Base-by-base conservation (phyloP, 768 basidiomycete genomes). In the Tricholoma saponaceum region DNA sequence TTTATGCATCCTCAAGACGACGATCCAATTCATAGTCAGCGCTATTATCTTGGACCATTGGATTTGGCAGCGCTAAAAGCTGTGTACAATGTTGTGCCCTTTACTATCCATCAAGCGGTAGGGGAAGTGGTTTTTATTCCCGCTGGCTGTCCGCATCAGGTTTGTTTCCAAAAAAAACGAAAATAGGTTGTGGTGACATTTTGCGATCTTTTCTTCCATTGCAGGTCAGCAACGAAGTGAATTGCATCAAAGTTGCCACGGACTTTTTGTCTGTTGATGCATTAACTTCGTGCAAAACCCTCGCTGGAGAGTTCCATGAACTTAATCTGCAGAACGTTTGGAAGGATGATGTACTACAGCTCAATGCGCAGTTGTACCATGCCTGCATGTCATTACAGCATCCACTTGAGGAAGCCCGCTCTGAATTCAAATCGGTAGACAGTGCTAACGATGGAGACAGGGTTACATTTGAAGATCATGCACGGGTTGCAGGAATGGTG, bases 111-210 rank as follows among this genome's bases (percentile, higher is more conserved):
- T n/a, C n/a, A n/a, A n/a, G n/a, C n/a, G n/a, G n/a, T n/a, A n/a
- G n/a, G n/a, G n/a, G 90, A 98, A 67, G 95, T 92, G 0, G 86
- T 98, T 9, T 94, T 96, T 70, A 92, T 98, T 60, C 95, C 95
- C n/a, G 95, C 95, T 3, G 95, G 92, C 18, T 93, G 89, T 68
- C 89, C 44, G 7, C 20, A 46, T n/a, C 44, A 46, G 20, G 44
- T 46, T 25, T 25, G 23, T 46, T 4, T 13, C 7, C 14, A 18
- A 7, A 37, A 37, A 16, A 12, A 3, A 3, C 16, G 35, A 37
- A 37, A 3, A 3, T 37, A 5, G 35, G 10, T 13, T 14, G 12
- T 37, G 13, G 12, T 37, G 13, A 12, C 35, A 7, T 14, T 12
- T 37, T 37, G 10, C 16, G 5, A 35, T 35, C 35, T 37, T 37